Conservation (phyloP, 1,284 basidiomycete species). For the Ceratobasidium sp. region DNA sequence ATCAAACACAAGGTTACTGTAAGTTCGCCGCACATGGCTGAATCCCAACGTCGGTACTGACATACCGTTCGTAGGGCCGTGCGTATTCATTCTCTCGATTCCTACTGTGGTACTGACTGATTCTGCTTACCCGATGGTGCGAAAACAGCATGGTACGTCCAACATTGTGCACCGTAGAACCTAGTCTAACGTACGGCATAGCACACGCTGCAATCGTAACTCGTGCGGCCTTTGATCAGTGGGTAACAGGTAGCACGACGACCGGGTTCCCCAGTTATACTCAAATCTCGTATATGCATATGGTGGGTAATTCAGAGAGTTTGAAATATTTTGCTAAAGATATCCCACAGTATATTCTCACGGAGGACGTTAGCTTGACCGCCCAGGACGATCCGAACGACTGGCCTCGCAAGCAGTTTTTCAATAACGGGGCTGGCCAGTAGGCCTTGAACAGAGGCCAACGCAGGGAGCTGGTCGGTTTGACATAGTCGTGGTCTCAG, state of each 20-base stretch:
- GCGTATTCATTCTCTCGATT: not conserved
- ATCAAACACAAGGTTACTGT: not conserved
- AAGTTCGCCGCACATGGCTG: not conserved
- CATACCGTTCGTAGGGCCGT: not conserved
- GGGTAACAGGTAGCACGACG: not conserved
- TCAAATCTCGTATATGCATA: not conserved
- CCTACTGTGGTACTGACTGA: not conserved
- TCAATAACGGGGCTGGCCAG: too few relatives aligned
- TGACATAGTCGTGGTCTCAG: too few relatives aligned
- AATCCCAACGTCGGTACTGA: not conserved
- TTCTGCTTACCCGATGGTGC: not conserved
- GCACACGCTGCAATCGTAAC: not conserved
- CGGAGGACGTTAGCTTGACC: too few relatives aligned
- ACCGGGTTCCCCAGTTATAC: constrained; percentile 1
- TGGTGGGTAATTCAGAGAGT: not conserved
- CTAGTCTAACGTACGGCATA: not conserved
- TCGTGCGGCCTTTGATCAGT: not conserved
- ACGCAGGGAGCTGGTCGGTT: too few relatives aligned
- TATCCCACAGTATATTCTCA: too few relatives aligned
- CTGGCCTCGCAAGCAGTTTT: too few relatives aligned
- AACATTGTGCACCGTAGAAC: not conserved
- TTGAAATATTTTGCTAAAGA: too few relatives aligned
- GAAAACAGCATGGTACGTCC: not conserved
- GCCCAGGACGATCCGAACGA: too few relatives aligned
- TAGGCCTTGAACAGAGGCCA: too few relatives aligned